Percentiles rank a stretch among this genome's conserved stretches.
Conservation (phyloP, 23 red algal species). For the Pyropia haitanensis region DNA sequence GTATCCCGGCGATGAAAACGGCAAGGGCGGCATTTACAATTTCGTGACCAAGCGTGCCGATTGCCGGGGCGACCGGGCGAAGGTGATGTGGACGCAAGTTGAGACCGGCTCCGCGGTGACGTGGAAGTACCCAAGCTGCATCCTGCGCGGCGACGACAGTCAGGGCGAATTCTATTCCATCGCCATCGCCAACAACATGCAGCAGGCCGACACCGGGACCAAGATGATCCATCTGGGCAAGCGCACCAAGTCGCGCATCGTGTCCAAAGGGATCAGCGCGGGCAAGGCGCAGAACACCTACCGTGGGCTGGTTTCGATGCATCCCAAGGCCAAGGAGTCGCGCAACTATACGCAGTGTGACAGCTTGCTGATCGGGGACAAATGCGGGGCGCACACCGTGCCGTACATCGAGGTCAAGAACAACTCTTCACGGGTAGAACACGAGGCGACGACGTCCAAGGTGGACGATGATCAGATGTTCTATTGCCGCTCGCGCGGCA, state of each 20-base stretch:
- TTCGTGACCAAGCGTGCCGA: no score
- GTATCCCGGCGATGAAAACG: no score
- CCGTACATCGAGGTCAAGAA: slow-evolving; percentile 1
- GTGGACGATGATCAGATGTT: slow-evolving; percentile 2
- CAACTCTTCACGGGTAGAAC: background rate
- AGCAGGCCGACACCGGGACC: slow-evolving; percentile 4
- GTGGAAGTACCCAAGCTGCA: no score
- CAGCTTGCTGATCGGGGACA: no score
- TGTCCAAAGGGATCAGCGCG: slow-evolving; percentile 1
- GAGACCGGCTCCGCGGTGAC: no score
- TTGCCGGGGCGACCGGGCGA: no score
- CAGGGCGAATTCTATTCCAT: slow-evolving; percentile 5
- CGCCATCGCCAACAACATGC: slow-evolving; percentile 1
- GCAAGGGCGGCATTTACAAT: no score
- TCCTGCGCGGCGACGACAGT: no score
- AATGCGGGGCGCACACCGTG: background rate
- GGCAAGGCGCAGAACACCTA: background rate
- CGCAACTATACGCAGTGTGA: no score
- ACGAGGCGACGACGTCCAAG: slow-evolving; percentile 3
- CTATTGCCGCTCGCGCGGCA: background rate
- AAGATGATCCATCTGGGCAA: slow-evolving; percentile 5
- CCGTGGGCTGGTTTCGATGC: background rate
- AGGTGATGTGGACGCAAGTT: no score
- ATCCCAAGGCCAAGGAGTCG: no score
- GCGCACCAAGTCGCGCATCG: background rate